These are phyloP conservation scores for Aureobasidium leucospermi DNA, from an alignment of 2,329 filamentous ascomycete genomes.

Conservation along the genomic window DNA sequence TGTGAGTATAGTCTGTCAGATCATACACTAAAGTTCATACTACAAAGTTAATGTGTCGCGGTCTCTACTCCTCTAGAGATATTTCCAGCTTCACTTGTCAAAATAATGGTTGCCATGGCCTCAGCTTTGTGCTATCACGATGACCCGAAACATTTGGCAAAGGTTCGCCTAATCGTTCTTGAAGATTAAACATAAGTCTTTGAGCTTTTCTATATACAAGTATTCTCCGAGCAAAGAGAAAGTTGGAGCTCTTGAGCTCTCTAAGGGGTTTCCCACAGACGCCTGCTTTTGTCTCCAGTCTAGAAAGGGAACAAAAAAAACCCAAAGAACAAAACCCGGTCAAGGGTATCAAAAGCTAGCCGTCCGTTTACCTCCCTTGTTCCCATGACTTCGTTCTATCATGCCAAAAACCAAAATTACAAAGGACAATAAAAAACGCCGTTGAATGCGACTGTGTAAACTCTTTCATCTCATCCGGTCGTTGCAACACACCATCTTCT, in stretches of 20 bases:
- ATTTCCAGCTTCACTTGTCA: no score
- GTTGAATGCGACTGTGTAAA: neutral
- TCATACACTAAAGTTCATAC: no score
- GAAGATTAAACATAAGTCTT: neutral
- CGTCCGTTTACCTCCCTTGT: neutral
- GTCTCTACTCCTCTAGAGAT: no score
- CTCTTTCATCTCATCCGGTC: neutral
- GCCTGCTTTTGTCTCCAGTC: neutral
- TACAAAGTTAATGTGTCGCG: no score
- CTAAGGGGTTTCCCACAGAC: neutral
- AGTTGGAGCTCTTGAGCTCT: neutral
- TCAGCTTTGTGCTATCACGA: no score
- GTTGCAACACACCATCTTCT: neutral
- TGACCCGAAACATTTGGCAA: no score
- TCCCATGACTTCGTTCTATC: conserved; percentile 5
- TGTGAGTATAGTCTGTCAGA: no score
- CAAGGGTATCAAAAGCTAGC: neutral
- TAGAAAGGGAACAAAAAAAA: neutral
- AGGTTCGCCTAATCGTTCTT: neutral
- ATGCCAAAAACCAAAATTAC: conserved; percentile 5
- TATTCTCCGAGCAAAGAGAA: neutral
- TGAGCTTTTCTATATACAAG: conserved; percentile 6
- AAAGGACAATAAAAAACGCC: neutral
- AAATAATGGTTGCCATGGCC: no score
- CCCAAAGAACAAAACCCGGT: neutral